Percentiles rank a stretch among this genome's conserved stretches.
Evolutionary conservation across 1,284 basidiomycete genomes (phyloP).

Genomic region (Veloboletus limbatus): DNA sequence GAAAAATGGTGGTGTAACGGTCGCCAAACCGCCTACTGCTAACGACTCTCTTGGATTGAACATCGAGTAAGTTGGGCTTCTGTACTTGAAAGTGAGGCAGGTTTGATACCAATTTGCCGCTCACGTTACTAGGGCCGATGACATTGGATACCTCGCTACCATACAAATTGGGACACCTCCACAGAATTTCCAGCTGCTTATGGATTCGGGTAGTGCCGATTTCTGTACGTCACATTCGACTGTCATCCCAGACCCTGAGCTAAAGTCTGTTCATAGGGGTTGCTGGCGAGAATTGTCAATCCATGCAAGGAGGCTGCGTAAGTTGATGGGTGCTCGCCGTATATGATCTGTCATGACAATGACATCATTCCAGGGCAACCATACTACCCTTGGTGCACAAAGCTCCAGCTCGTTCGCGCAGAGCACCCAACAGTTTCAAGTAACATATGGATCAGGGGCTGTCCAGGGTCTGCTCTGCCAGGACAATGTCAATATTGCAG

Average conservation of each 20-base stretch:
- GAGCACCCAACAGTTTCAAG: conserved; percentile 54
- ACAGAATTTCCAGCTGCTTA: conserved; percentile 66
- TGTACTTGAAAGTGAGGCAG: not conserved
- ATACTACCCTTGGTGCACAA: conserved; percentile 63
- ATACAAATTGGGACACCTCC: conserved; percentile 80
- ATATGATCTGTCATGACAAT: conserved; percentile 1
- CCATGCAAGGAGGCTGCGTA: conserved; percentile 27
- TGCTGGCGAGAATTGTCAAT: conserved; percentile 29
- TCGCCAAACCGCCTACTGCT: conserved; percentile 50
- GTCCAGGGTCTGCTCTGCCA: conserved; percentile 66
- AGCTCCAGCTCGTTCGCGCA: conserved; percentile 68
- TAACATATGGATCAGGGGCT: conserved; percentile 76
- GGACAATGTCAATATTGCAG: conserved; percentile 70
- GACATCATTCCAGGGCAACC: conserved; percentile 48
- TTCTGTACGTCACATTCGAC: conserved; percentile 47
- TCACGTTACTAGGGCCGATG: conserved; percentile 37
- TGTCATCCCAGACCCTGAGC: not conserved
- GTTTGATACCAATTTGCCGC: not conserved
- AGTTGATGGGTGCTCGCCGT: conserved; percentile 5
- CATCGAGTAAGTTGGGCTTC: conserved; percentile 53
- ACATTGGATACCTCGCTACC: conserved; percentile 63
- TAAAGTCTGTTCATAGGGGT: conserved; percentile 22
- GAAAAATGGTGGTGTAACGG: conserved; percentile 43
- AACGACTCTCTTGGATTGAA: conserved; percentile 66
- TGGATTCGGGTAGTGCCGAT: conserved; percentile 87